Conservation (phyloP, 2,329 filamentous ascomycete genomes). For the Beauveria bassiana region DNA sequence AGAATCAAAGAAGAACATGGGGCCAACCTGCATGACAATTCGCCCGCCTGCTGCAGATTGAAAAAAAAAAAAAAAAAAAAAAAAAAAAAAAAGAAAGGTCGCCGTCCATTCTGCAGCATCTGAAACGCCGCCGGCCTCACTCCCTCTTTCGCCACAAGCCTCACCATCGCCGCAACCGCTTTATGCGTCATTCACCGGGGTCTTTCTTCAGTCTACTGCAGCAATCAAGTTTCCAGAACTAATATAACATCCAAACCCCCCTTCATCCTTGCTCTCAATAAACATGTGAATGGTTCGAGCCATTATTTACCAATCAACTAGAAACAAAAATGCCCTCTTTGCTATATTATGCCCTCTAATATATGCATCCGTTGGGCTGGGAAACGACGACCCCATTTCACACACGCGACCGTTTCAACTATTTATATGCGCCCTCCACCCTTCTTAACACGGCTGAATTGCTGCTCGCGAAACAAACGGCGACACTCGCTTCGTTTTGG, state of each 20-base stretch:
- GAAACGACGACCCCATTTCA: too few relatives aligned
- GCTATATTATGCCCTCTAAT: too few relatives aligned
- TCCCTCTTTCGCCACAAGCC: background rate
- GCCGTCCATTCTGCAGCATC: background rate
- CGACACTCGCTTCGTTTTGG: background rate
- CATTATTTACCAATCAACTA: too few relatives aligned
- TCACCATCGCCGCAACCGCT: background rate
- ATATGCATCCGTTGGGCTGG: too few relatives aligned
- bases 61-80: too few relatives aligned
- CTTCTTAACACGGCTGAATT: background rate
- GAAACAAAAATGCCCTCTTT: too few relatives aligned
- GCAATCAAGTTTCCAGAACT: too few relatives aligned
- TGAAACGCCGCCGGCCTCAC: background rate
- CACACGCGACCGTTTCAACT: background rate
- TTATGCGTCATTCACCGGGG: background rate
- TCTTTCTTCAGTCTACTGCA: too few relatives aligned
- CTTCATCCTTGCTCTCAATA: too few relatives aligned
- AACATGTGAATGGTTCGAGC: too few relatives aligned
- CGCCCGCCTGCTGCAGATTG: background rate
- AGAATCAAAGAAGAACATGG: background rate
- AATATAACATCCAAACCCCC: too few relatives aligned
- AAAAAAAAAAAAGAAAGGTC: background rate
- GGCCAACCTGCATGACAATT: background rate
- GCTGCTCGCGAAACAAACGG: background rate
- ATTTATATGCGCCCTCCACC: background rate